A percentile compares a stretch with the other conserved stretches of the same genome.
phyloP scores from a whole-genome alignment of 306 rosid genomes.

The Glycine latifolia region DNA sequence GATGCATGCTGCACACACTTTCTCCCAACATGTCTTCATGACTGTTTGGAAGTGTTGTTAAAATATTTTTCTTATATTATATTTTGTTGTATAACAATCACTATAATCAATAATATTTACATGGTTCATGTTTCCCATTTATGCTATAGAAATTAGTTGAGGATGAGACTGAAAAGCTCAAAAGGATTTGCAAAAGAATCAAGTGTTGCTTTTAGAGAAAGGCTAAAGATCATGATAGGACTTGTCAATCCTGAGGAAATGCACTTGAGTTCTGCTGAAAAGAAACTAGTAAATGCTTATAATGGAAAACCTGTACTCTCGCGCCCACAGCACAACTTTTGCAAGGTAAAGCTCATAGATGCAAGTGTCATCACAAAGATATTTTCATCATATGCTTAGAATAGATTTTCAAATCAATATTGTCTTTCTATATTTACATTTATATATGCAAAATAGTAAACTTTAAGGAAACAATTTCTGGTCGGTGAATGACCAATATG shows the following conservation, averaged over 20 bases:
- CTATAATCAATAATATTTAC: not conserved
- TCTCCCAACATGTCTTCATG: not conserved
- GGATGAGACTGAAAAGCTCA: conserved; percentile 84
- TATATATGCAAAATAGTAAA: no score
- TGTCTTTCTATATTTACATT: no score
- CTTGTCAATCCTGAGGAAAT: conserved; percentile 88
- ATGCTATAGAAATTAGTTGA: conserved; percentile 78
- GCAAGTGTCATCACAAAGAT: not conserved
- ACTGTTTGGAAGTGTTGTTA: not conserved
- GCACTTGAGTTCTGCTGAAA: conserved; percentile 80
- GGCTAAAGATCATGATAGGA: conserved; percentile 92
- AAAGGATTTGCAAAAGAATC: conserved; percentile 92
- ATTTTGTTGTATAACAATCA: not conserved
- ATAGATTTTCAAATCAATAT: not conserved
- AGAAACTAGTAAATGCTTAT: conserved; percentile 79
- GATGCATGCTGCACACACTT: not conserved
- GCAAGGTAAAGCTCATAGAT: conserved; percentile 54
- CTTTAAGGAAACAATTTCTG: no score
- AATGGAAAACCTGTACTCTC: conserved; percentile 94
- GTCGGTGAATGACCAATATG: no score
- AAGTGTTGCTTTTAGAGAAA: conserved; percentile 78
- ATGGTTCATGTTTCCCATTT: conserved; percentile 25
- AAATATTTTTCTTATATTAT: not conserved
- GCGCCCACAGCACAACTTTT: conserved; percentile 92
- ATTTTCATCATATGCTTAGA: not conserved